Base-by-base conservation (phyloP, 768 basidiomycete species). In the Inosperma sp. region DNA sequence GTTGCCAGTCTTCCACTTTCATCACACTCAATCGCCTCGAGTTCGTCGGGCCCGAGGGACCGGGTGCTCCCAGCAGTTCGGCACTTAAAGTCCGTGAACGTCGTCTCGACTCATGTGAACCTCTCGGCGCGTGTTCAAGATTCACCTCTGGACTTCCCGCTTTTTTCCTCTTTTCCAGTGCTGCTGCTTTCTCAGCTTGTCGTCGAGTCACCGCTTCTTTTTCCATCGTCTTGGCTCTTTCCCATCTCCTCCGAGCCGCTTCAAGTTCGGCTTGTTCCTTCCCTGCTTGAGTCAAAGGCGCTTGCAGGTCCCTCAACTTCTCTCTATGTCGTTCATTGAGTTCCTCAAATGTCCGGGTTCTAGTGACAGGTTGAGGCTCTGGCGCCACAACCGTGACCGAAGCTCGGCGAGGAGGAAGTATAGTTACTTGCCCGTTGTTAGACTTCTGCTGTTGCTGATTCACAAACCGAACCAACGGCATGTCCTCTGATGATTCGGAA, bases 1-100 rank as follows among this genome's bases (percentile, higher is more conserved):
- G 78, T 66, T 88, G 83, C 88, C 89, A 91, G 62, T 89, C 88
- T 65, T 89, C 86, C 33, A 91, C 88, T 63, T 89, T 88, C 73
- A 90, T 66, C 62, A 77, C 81, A 34, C 87, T 88, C 65, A 84
- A 65, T 40, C 86, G 80, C 58, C 79, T 81, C 29, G 82, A 76
- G 76, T 34, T 25, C 17, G 41, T 35, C 33, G 27, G n/a, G 14
- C 39, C n/a, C 40, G 79, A 71, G 23, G 70, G 62, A 13, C 67
- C 69, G 19, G 59, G 64, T 22, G 65, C 60, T 36, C 75, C 80
- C 12, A 89, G 72, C 64, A 76, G 78, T 61, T 83, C 80, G 8
- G 78, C 82, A 58, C 83, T 88, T 64, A 80, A 60, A 43, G 80
- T 77, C 16, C 83, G 79, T 22, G 74, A 70, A 63, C 80, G 74